Conservation (phyloP, 352 stramenopile genomes). For the Phytophthora chlamydospora region DNA sequence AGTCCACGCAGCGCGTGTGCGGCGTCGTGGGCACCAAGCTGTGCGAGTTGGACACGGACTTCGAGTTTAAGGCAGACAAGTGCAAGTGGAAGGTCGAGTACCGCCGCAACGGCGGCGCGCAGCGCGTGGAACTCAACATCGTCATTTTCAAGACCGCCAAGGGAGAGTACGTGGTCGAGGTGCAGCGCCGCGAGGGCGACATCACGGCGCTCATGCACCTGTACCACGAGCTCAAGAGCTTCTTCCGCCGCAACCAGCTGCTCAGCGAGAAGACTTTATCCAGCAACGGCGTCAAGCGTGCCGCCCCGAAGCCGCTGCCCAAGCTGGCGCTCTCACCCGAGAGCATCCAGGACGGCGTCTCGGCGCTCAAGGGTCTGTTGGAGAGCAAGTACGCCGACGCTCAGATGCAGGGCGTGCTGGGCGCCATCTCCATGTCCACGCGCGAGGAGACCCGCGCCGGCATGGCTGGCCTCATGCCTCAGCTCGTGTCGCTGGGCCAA, state of each 20-base stretch:
- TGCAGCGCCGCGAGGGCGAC: slow-evolving; percentile 78
- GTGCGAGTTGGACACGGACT: slow-evolving; percentile 86
- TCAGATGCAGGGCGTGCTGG: slow-evolving; percentile 85
- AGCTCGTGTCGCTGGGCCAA: slow-evolving; percentile 70
- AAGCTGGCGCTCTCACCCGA: slow-evolving; percentile 52
- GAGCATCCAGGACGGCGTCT: slow-evolving; percentile 62
- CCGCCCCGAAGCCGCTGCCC: slow-evolving; percentile 65
- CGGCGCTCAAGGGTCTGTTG: slow-evolving; percentile 71
- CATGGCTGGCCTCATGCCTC: slow-evolving; percentile 71
- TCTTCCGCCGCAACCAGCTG: slow-evolving; percentile 81
- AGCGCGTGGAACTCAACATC: slow-evolving; percentile 82
- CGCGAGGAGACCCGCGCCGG: slow-evolving; percentile 58
- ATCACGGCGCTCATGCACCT: slow-evolving; percentile 84
- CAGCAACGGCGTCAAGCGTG: slow-evolving; percentile 63
- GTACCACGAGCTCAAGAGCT: slow-evolving; percentile 74
- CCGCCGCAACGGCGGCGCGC: slow-evolving; percentile 51
- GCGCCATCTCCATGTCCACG: slow-evolving; percentile 79
- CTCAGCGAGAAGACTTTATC: slow-evolving; percentile 63
- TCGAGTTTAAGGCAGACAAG: slow-evolving; percentile 84
- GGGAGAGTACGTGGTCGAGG: slow-evolving; percentile 74
- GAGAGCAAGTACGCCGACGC: slow-evolving; percentile 78
- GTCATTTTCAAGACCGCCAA: slow-evolving; percentile 77
- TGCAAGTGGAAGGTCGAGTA: slow-evolving; percentile 91
- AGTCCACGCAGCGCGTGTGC: slow-evolving; percentile 78
- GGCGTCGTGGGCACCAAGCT: slow-evolving; percentile 81